These are phyloP conservation scores for Kwoniella mangroviensis DNA, from an alignment of 768 basidiomycete species.

Conservation along the genomic window DNA sequence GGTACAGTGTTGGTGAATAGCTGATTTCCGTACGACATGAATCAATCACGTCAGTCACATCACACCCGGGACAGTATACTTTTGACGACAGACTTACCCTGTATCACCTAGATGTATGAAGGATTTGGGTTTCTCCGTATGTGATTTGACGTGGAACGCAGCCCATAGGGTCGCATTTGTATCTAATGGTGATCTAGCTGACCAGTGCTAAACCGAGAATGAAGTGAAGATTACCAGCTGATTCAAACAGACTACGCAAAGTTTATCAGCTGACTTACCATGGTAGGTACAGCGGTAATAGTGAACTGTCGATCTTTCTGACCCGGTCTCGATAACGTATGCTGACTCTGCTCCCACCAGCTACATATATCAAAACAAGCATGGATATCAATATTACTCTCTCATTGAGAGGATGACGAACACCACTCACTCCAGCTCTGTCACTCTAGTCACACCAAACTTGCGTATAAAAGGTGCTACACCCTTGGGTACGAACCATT, in stretches of 20 bases:
- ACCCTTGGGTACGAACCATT: conserved; percentile 57
- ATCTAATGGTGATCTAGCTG: conserved; percentile 51
- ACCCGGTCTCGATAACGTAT: conserved; percentile 28
- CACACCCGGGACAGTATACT: too few species aligned
- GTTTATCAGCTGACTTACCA: conserved; percentile 35
- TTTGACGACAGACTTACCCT: conserved; percentile 31
- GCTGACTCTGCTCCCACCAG: conserved; percentile 55
- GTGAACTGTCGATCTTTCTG: conserved; percentile 39
- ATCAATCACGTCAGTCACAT: not conserved
- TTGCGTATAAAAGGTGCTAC: conserved; percentile 45
- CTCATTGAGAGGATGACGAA: not conserved
- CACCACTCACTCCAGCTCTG: conserved; percentile 50
- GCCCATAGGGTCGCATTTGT: conserved; percentile 57
- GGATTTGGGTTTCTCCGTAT: conserved; percentile 31
- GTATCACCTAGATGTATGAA: conserved; percentile 57
- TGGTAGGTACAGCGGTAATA: conserved; percentile 50
- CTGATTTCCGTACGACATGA: conserved; percentile 9
- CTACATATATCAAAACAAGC: conserved; percentile 18
- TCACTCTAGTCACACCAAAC: conserved; percentile 50
- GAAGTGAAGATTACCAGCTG: not conserved
- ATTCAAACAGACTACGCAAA: not conserved
- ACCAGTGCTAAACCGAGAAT: conserved; percentile 44
- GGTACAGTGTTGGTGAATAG: conserved; percentile 51
- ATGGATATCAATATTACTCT: not conserved
- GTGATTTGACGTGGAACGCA: conserved; percentile 49